A percentile compares a stretch with the other conserved stretches of the same genome.
phyloP scores from a whole-genome alignment of 1,284 basidiomycete species.

The Grifola frondosa region DNA sequence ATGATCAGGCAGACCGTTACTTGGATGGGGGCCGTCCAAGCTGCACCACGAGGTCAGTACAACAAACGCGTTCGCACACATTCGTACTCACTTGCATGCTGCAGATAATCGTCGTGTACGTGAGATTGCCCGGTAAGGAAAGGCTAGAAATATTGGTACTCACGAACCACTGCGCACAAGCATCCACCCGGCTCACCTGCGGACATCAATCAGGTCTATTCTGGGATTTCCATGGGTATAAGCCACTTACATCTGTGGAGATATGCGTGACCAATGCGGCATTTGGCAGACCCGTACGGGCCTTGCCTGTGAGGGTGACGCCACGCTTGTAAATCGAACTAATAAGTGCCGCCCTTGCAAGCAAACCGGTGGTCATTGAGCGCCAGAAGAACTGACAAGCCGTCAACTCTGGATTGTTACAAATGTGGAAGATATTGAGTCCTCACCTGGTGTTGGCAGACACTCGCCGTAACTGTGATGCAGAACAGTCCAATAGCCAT shows the following conservation, averaged over 20 bases:
- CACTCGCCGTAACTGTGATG: conserved; percentile 55
- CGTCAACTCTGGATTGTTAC: not conserved
- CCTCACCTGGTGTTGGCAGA: conserved; percentile 61
- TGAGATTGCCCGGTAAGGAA: not conserved
- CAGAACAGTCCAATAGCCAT: conserved; percentile 73
- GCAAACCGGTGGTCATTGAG: conserved; percentile 69
- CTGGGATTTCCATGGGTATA: conserved; percentile 1
- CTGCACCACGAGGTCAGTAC: conserved; percentile 25
- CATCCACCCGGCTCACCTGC: conserved; percentile 56
- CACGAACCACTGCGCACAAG: conserved; percentile 68
- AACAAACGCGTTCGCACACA: not conserved
- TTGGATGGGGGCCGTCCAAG: conserved; percentile 74
- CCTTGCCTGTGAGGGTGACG: conserved; percentile 63
- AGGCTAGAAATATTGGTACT: conserved; percentile 29
- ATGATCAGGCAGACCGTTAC: conserved; percentile 60
- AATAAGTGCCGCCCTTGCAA: conserved; percentile 72
- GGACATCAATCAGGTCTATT: conserved; percentile 5
- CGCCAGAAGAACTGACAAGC: conserved; percentile 70
- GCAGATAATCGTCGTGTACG: not conserved
- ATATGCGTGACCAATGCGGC: conserved; percentile 77
- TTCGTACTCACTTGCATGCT: conserved; percentile 23
- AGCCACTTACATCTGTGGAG: conserved; percentile 57
- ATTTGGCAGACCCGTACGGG: conserved; percentile 63
- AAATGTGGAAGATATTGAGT: not conserved
- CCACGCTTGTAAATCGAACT: conserved; percentile 75